Conservation (phyloP, 257 asterid species). For the Solanum lignicaule region DNA sequence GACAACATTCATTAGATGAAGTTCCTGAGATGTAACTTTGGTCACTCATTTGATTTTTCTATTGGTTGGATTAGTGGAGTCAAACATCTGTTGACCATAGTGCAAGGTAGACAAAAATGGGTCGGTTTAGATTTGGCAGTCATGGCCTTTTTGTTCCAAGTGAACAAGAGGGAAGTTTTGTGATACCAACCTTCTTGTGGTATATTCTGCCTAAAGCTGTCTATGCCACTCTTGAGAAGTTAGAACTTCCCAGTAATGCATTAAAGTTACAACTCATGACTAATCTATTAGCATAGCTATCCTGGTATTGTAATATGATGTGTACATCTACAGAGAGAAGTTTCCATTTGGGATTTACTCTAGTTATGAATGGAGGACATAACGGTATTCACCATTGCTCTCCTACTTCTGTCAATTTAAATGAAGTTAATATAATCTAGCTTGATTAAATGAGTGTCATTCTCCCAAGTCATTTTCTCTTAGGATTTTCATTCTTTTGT, state of each 20-base stretch:
- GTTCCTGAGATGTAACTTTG: background rate
- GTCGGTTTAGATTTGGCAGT: background rate
- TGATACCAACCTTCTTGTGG: background rate
- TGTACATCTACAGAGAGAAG: background rate
- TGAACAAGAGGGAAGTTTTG: background rate
- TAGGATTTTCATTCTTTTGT: background rate
- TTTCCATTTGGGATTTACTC: background rate
- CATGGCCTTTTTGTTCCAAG: background rate
- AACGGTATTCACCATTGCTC: background rate
- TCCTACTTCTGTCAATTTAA: background rate
- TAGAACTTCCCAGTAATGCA: background rate
- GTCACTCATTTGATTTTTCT: background rate
- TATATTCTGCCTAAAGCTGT: background rate
- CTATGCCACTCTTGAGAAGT: background rate
- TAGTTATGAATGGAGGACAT: background rate
- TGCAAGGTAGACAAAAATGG: background rate
- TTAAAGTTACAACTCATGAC: background rate
- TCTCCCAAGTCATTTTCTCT: background rate
- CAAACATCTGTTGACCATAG: background rate
- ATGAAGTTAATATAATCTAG: background rate
- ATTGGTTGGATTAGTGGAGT: background rate
- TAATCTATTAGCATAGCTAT: background rate
- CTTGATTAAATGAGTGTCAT: background rate
- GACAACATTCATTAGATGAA: background rate
- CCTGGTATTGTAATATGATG: background rate